These are phyloP conservation scores for Phytopythium helicoides DNA, from an alignment of 352 stramenopile genomes.

Conservation along the genomic window DNA sequence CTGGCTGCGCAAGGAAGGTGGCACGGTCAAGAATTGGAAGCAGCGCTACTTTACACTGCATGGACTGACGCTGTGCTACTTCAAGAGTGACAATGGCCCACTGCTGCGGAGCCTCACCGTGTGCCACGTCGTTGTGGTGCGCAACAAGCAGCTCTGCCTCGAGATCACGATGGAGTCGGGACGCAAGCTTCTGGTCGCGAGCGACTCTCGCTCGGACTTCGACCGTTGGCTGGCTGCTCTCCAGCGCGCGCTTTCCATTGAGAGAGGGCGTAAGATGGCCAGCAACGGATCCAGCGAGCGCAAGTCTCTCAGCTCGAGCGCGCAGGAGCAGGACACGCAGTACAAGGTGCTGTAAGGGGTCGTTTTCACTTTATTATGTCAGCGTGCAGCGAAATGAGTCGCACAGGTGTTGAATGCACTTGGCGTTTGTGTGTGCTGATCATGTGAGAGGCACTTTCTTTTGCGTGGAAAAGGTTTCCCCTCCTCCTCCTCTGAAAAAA, in stretches of 20 bases:
- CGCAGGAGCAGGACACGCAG: slow-evolving; percentile 1
- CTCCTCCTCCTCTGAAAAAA: too few species aligned
- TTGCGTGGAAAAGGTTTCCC: too few species aligned
- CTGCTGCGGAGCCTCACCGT: slow-evolving; percentile 65
- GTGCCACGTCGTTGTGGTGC: slow-evolving; percentile 64
- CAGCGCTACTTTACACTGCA: slow-evolving; percentile 79
- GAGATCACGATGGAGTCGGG: slow-evolving; percentile 75
- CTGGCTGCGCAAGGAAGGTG: slow-evolving; percentile 80
- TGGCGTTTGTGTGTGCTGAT: too few species aligned
- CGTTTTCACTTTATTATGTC: too few species aligned
- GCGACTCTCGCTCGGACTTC: slow-evolving; percentile 61
- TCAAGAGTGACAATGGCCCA: slow-evolving; percentile 76
- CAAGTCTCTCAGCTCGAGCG: background rate
- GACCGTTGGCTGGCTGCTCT: slow-evolving; percentile 68
- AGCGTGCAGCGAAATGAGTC: too few species aligned
- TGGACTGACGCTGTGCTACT: slow-evolving; percentile 76
- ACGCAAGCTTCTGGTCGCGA: slow-evolving; percentile 70
- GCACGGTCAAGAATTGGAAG: slow-evolving; percentile 84
- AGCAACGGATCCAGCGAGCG: background rate
- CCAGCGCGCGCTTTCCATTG: slow-evolving; percentile 46
- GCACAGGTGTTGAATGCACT: too few species aligned
- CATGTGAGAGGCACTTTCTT: background rate
- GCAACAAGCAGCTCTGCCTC: slow-evolving; percentile 66
- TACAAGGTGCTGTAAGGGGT: slow-evolving; percentile 38
- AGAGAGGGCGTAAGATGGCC: slow-evolving; percentile 36